phyloP scores from a whole-genome alignment of 192 early-diverging fungal species.

The Backusella circina region DNA sequence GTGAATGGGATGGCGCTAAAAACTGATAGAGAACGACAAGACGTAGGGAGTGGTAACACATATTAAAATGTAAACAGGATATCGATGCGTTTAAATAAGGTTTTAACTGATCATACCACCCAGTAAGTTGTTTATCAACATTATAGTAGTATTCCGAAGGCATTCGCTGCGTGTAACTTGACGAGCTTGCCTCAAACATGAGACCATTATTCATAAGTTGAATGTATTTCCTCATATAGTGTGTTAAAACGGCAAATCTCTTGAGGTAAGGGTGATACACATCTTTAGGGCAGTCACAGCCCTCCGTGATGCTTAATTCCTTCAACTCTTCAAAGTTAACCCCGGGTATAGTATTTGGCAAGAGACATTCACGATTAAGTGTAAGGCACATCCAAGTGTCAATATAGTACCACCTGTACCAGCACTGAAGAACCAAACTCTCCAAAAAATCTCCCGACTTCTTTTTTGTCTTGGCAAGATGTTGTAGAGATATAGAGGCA shows the following conservation, averaged over 20 bases:
- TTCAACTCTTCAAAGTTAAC: neutral
- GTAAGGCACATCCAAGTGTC: constrained; percentile 29
- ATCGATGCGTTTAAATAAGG: neutral
- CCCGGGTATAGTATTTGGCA: constrained; percentile 5
- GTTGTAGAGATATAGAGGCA: constrained; percentile 21
- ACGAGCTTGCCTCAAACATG: neutral
- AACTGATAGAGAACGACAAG: constrained; percentile 33
- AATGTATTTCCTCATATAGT: constrained; percentile 24
- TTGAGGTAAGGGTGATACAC: neutral
- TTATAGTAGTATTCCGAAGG: constrained; percentile 10
- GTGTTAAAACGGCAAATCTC: neutral
- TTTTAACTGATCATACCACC: constrained; percentile 1
- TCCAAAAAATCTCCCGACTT: neutral
- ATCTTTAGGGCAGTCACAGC: neutral
- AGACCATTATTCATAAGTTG: neutral
- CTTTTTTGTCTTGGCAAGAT: neutral
- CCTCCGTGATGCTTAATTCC: neutral
- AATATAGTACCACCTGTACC: constrained; percentile 32
- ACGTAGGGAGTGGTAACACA: constrained; percentile 29
- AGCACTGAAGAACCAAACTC: neutral
- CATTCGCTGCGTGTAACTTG: neutral
- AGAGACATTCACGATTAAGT: constrained; percentile 8
- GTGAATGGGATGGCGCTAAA: constrained; percentile 5
- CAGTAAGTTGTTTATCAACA: neutral
- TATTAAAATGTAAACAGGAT: constrained; percentile 20